Evolutionary conservation across 495 filamentous ascomycete genomes (phyloP).

Genomic region (Hyaloscypha hepaticicola): DNA sequence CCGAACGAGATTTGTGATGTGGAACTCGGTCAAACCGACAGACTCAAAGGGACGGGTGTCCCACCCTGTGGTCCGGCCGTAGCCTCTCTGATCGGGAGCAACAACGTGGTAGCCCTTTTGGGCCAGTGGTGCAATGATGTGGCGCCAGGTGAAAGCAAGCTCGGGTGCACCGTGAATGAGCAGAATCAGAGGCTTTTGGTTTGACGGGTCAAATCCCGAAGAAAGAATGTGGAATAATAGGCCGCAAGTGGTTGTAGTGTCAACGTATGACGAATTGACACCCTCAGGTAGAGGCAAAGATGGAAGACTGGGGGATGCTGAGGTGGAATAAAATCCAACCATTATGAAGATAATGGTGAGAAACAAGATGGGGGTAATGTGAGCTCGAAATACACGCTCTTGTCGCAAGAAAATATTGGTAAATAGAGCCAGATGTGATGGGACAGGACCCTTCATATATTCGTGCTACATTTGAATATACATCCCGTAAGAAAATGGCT

Average conservation of each 20-base stretch:
- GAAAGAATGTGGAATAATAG: conserved; percentile 15
- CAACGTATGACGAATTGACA: conserved; percentile 10
- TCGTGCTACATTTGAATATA: too few species aligned
- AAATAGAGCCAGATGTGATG: too few species aligned
- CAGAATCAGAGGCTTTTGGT: conserved; percentile 13
- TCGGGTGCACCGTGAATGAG: conserved; percentile 14
- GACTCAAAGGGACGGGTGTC: conserved; percentile 13
- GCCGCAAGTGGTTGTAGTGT: conserved; percentile 7
- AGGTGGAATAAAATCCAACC: too few species aligned
- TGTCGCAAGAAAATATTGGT: too few species aligned
- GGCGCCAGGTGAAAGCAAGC: conserved; percentile 9
- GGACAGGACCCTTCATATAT: too few species aligned
- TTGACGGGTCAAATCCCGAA: not conserved
- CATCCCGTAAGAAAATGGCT: too few species aligned
- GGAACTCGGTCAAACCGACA: conserved; percentile 10
- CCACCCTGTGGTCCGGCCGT: conserved; percentile 17
- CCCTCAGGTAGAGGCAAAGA: conserved; percentile 10
- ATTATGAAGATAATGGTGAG: too few species aligned
- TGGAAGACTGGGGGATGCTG: not conserved
- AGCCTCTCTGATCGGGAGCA: conserved; percentile 18
- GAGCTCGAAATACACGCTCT: too few species aligned
- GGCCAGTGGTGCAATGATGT: conserved; percentile 11
- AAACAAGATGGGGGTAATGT: too few species aligned
- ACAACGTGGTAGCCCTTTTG: conserved; percentile 15
- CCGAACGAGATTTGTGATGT: conserved; percentile 11